phyloP scores from a whole-genome alignment of 352 stramenopile genomes.

The Globisporangium orthogonon region DNA sequence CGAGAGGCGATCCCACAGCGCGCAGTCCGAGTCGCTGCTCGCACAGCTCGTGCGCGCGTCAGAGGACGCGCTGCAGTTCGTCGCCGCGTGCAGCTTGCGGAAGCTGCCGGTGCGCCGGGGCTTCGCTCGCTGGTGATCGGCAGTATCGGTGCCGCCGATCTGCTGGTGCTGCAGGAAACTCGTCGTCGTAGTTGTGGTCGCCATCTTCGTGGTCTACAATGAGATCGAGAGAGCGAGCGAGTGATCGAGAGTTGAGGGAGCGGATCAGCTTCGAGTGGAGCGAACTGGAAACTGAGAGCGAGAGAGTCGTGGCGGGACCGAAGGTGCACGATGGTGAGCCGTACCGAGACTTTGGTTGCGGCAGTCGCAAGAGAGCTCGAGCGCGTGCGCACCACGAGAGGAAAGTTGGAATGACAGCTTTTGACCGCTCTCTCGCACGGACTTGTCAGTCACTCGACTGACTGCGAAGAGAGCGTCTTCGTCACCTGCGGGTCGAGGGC shows the following conservation, averaged over 20 bases:
- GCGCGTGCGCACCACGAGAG: background rate
- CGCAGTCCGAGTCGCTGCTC: constrained; percentile 24
- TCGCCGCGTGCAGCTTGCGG: constrained; percentile 5
- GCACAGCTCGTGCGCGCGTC: constrained; percentile 36
- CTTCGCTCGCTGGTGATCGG: background rate
- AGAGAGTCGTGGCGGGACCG: no score
- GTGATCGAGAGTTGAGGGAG: background rate
- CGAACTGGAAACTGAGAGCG: background rate
- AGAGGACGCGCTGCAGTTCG: constrained; percentile 20
- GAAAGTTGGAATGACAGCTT: background rate
- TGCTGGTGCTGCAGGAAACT: background rate
- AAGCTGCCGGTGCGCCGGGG: constrained; percentile 3
- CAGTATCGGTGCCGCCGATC: background rate
- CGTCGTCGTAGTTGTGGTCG: background rate
- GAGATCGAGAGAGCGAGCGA: background rate
- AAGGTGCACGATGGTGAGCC: no score
- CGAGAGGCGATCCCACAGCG: constrained; percentile 37
- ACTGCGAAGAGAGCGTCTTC: no score
- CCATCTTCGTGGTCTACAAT: background rate
- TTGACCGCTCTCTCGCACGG: background rate
- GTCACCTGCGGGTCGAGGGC: no score
- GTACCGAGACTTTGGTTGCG: background rate
- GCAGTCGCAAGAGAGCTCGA: background rate
- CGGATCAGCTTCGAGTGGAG: background rate
- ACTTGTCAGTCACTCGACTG: no score